Conservation (phyloP, 495 filamentous ascomycete genomes). For the Aspergillus diversus region DNA sequence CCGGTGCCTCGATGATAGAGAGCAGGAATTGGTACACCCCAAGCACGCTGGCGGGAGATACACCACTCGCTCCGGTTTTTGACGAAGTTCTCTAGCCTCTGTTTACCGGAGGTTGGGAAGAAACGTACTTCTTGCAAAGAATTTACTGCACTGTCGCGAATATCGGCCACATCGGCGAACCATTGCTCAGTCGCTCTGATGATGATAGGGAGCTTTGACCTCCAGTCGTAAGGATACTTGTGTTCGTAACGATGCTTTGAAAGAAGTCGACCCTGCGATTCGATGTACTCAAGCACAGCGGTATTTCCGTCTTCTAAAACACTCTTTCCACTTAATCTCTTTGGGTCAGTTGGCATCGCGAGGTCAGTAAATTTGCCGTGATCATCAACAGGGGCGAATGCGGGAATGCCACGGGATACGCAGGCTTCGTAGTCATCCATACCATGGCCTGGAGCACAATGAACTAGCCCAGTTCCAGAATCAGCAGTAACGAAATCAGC, state of each 20-base stretch:
- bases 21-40: conserved; percentile 95
- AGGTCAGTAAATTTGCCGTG: conserved; percentile 76
- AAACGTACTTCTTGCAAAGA: conserved; percentile 75
- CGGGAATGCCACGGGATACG: conserved; percentile 61
- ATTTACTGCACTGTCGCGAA: conserved; percentile 71
- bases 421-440: conserved; percentile 96
- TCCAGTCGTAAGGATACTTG: conserved; percentile 98
- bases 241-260: conserved; percentile 71
- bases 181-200: conserved; percentile 93
- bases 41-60: conserved; percentile 95
- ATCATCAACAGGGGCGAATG: conserved; percentile 80
- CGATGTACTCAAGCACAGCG: conserved; percentile 68
- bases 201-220: conserved; percentile 90
- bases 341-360: conserved; percentile 69
- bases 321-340: conserved; percentile 59
- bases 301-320: conserved; percentile 68
- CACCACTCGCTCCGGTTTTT: conserved; percentile 94
- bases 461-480: conserved; percentile 90
- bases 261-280: conserved; percentile 58
- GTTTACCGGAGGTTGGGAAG: conserved; percentile 70
- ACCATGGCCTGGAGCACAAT: conserved; percentile 92
- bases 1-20: conserved; percentile 71
- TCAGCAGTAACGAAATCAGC: conserved; percentile 85
- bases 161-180: conserved; percentile 88
- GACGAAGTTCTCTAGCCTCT: conserved; percentile 80